Conservation (phyloP, 371 early-diverging fungal genomes). For the Mortierella sp. region DNA sequence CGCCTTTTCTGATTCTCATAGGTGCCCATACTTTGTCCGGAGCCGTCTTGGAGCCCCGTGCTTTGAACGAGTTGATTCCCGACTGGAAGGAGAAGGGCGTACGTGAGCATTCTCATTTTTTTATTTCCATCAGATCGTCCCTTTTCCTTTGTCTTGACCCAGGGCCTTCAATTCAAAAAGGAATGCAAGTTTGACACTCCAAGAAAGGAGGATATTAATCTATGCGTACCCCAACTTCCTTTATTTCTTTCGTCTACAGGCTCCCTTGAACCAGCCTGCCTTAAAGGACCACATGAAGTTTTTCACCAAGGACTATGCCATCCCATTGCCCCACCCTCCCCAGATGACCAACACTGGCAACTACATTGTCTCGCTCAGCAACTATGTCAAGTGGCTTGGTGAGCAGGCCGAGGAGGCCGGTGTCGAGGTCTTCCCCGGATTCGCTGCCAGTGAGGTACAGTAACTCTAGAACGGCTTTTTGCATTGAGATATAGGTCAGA, state of each 20-base stretch:
- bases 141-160: not conserved
- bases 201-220: not conserved
- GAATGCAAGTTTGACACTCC: not conserved
- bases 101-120: constrained; percentile 12
- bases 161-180: not conserved
- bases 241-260: constrained; percentile 51
- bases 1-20: constrained; percentile 16
- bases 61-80: constrained; percentile 95
- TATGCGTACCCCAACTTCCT: not conserved
- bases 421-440: constrained; percentile 96
- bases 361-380: constrained; percentile 95
- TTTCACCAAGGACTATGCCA: constrained; percentile 82
- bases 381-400: constrained; percentile 96
- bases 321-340: constrained; percentile 97
- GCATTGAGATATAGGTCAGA: not conserved
- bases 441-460: constrained; percentile 89
- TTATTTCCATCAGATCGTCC: not conserved
- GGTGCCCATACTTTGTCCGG: constrained; percentile 96
- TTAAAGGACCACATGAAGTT: constrained; percentile 88
- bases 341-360: constrained; percentile 97
- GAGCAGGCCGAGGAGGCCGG: constrained; percentile 97
- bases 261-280: constrained; percentile 93
- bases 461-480: not conserved
- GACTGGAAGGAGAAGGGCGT: constrained; percentile 97
- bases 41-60: constrained; percentile 94